These are phyloP conservation scores for Naganishia vaughanmartiniae DNA, from an alignment of 768 basidiomycete species.

Conservation along the genomic window DNA sequence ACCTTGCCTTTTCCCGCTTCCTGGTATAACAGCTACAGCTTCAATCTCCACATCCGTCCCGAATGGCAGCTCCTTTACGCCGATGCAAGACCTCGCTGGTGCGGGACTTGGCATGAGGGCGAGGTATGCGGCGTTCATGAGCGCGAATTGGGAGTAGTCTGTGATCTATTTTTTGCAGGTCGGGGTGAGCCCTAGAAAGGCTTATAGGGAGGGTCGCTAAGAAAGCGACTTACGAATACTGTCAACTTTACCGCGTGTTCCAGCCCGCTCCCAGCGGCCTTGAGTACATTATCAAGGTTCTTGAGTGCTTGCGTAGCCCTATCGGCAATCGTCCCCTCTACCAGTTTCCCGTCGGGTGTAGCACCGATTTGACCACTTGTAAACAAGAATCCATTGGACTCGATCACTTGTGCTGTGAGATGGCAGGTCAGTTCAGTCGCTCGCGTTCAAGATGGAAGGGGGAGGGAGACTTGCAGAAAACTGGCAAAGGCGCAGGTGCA, in stretches of 20 bases:
- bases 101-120: slow-evolving; percentile 47
- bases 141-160: slow-evolving; percentile 28
- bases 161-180: slow-evolving; percentile 36
- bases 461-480: neutral
- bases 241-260: slow-evolving; percentile 48
- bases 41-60: slow-evolving; percentile 51
- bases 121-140: slow-evolving; percentile 15
- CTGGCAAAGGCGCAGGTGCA: slow-evolving; percentile 9
- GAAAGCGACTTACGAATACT: slow-evolving; percentile 35
- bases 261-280: slow-evolving; percentile 42
- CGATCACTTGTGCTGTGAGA: slow-evolving; percentile 31
- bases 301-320: slow-evolving; percentile 24
- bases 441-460: neutral
- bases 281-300: slow-evolving; percentile 48
- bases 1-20: no score
- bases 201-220: no score
- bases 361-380: slow-evolving; percentile 36
- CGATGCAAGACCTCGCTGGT: slow-evolving; percentile 49
- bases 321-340: slow-evolving; percentile 31
- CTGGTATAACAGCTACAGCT: slow-evolving; percentile 37
- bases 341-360: slow-evolving; percentile 29
- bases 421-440: neutral
- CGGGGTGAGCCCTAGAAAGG: no score
- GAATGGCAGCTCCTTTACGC: slow-evolving; percentile 45
- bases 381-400: slow-evolving; percentile 35